Base-by-base conservation (phyloP, 2,329 filamentous ascomycete species). In the Hawksworthiomyces lignivorus region DNA sequence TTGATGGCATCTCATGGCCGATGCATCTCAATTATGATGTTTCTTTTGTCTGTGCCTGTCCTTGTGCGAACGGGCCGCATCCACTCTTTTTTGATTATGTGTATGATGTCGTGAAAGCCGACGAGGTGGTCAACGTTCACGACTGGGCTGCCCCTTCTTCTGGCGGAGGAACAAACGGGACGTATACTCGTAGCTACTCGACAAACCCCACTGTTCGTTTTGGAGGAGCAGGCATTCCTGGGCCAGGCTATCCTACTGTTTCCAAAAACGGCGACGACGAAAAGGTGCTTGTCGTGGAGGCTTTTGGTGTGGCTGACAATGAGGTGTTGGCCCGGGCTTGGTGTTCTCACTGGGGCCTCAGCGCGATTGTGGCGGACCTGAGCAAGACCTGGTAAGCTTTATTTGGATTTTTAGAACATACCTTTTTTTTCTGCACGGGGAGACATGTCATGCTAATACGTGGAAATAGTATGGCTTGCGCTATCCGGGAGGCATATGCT, bases 241-340 rank as follows among this genome's bases (percentile, higher is more conserved):
- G 47, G 4, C 44, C 43, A 17, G 35, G 42, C 26, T 42, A 42
- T 12, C 46, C 48, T 18, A 38, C 46, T 9, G 48, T 52, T 21
- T 45, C 39, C 18, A 51, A 50, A 15, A 62, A 67, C 12, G 63
- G 69, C 15, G 75, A 80, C 41, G 65, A 76, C 20, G 81, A 83
- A 50, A 74, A 75, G 51, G 82, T 88, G 4, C 65, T 88, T 8
- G 79, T 82, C 5, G 70, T 87, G 12, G 81, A 87, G 61, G 80
- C 82, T 1, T 80, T 84, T 56, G 84, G 84, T 1, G 81, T 83
- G 18, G 68, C 68, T 36, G 84, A 87, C 58, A 87, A 87, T 50
- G 84, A 87, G 59, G 83, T 87, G 4, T 71, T 88, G 52, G 83
- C 80, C 1, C 67, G 84, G 48, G 82, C 84, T 7, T 88, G 84